Conservation (phyloP, 208 protist species). For the Acanthamoeba pearcei region DNA sequence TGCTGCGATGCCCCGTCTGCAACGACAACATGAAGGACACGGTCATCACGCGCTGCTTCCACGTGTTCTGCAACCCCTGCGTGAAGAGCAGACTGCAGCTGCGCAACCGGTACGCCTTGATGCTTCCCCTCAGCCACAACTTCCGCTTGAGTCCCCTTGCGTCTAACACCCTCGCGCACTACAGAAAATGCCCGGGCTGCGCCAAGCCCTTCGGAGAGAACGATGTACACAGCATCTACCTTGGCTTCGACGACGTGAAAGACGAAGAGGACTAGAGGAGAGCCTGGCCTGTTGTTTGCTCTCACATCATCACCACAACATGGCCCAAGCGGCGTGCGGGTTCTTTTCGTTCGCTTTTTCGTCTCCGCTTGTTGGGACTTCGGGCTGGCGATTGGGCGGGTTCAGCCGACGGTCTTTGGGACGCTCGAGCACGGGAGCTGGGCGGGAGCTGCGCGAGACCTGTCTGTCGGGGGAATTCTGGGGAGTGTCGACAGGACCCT, state of each 20-base stretch:
- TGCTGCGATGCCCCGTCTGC: slow-evolving; percentile 72
- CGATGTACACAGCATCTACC: slow-evolving; percentile 75
- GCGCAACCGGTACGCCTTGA: slow-evolving; percentile 55
- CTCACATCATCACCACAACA: no score
- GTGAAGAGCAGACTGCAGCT: slow-evolving; percentile 33
- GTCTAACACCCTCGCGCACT: background rate
- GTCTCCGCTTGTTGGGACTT: background rate
- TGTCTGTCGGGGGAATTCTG: background rate
- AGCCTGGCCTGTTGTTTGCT: background rate
- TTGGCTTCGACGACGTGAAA: slow-evolving; percentile 48
- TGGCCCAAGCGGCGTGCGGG: no score
- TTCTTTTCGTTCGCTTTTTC: background rate
- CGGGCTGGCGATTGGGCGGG: background rate
- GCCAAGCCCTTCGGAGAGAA: slow-evolving; percentile 68
- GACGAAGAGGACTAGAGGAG: background rate
- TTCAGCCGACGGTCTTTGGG: background rate
- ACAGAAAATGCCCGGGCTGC: slow-evolving; percentile 69
- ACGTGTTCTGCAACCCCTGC: slow-evolving; percentile 74
- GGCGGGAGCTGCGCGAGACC: background rate
- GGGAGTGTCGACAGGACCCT: background rate
- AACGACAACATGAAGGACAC: slow-evolving; percentile 71
- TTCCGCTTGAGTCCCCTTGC: background rate
- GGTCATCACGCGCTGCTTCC: slow-evolving; percentile 75
- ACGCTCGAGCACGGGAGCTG: background rate
- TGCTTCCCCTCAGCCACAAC: background rate